Conservation (phyloP, 805 yeast genomes). For the Saturnispora halmiae region DNA sequence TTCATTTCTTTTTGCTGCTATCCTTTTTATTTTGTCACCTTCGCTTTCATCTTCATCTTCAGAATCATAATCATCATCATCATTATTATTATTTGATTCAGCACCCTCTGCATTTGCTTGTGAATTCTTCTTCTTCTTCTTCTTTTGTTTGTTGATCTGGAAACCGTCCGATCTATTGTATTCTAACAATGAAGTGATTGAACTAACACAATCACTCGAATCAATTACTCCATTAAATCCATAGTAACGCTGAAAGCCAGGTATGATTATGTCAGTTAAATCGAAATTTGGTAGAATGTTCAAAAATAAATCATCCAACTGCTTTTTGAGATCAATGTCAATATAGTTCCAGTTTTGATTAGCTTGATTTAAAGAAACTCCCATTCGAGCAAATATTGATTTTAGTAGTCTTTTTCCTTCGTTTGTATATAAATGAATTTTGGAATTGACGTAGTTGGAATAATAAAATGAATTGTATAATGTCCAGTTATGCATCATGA, state of each 20-base stretch:
- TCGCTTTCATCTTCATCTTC: constrained; percentile 23
- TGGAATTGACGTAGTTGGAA: constrained; percentile 85
- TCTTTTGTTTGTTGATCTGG: constrained; percentile 5
- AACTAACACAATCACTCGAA: constrained; percentile 90
- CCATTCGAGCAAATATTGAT: constrained; percentile 93
- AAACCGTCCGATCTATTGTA: constrained; percentile 35
- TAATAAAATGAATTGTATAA: constrained; percentile 84
- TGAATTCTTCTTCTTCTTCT: constrained; percentile 8
- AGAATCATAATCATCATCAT: constrained; percentile 17
- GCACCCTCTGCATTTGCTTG: not conserved
- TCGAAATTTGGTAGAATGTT: constrained; percentile 70
- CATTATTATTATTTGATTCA: not conserved
- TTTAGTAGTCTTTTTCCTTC: constrained; percentile 81
- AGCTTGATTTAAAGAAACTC: constrained; percentile 80
- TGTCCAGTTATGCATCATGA: constrained; percentile 86
- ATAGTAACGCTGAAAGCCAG: constrained; percentile 77
- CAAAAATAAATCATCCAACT: constrained; percentile 57
- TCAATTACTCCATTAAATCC: constrained; percentile 83
- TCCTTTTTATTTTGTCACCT: constrained; percentile 23
- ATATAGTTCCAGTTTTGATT: constrained; percentile 88
- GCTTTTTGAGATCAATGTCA: constrained; percentile 70
- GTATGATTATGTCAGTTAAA: constrained; percentile 69
- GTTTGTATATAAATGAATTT: constrained; percentile 81
- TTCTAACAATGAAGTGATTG: constrained; percentile 77
- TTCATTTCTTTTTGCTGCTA: constrained; percentile 25